Percentiles rank a stretch among this genome's conserved stretches.
Evolutionary conservation across 139 green algal genomes (phyloP).

Genomic region (Yamagishiella unicocca): DNA sequence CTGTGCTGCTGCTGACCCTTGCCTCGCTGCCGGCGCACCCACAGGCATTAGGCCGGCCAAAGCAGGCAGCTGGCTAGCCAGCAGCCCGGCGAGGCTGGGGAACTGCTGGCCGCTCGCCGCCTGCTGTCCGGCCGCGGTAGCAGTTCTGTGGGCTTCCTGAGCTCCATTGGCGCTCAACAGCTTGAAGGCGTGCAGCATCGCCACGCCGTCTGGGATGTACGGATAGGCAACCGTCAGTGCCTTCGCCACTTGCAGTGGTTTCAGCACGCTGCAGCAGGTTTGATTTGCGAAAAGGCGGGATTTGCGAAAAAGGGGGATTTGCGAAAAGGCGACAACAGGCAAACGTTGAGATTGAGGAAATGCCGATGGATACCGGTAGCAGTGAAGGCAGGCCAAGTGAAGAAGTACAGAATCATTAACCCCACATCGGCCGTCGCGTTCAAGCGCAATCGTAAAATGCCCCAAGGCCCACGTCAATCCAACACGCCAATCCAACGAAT

Average conservation of each 20-base stretch:
- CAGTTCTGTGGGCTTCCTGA: background rate
- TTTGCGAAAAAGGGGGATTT: too few species aligned
- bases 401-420: too few species aligned
- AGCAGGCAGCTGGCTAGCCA: background rate
- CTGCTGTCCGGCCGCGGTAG: background rate
- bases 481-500: too few species aligned
- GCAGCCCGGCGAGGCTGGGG: background rate
- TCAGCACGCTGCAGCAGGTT: slow-evolving; percentile 32
- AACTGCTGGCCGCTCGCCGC: background rate
- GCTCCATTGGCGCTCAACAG: background rate
- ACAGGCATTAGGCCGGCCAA: background rate
- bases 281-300: too few species aligned
- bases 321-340: too few species aligned
- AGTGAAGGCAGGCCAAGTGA: too few species aligned
- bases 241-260: slow-evolving; percentile 26
- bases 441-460: too few species aligned
- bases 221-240: background rate
- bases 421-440: too few species aligned
- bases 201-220: slow-evolving; percentile 35
- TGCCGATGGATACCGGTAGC: too few species aligned
- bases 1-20: too few species aligned
- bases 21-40: background rate
- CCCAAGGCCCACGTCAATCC: too few species aligned
- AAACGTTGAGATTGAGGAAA: too few species aligned
- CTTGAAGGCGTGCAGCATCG: slow-evolving; percentile 30